Conservation (phyloP, 1,139 yeast genomes). For the Zygosaccharomyces sapae region DNA sequence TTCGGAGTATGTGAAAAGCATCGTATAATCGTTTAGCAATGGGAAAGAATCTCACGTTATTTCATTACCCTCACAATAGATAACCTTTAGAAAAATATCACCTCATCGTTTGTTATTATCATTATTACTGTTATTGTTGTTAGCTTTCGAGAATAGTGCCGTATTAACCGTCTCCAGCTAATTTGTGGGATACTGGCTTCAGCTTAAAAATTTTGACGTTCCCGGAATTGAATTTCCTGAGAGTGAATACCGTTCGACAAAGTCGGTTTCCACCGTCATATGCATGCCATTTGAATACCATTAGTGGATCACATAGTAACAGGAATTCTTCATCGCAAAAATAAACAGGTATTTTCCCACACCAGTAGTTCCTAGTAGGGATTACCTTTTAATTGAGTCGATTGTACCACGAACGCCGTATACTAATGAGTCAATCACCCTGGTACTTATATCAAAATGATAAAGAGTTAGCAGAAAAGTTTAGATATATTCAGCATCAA, state of each 20-base stretch:
- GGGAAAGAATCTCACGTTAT: too few species aligned
- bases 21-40: too few species aligned
- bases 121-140: too few species aligned
- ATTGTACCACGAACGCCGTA: neutral
- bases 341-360: too few species aligned
- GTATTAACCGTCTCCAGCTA: too few species aligned
- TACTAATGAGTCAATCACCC: conserved; percentile 18
- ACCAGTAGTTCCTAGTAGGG: too few species aligned
- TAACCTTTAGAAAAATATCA: too few species aligned
- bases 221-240: neutral
- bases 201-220: neutral
- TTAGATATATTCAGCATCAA: conserved; percentile 32
- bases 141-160: too few species aligned
- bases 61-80: too few species aligned
- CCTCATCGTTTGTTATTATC: too few species aligned
- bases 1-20: too few species aligned
- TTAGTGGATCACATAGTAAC: neutral
- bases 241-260: neutral
- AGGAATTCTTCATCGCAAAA: neutral
- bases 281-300: neutral
- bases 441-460: conserved; percentile 32
- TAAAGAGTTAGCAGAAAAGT: conserved; percentile 26
- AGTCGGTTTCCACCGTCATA: neutral
- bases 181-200: too few species aligned
- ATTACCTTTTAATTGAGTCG: neutral